phyloP scores from a whole-genome alignment of 768 basidiomycete genomes.

The Lentinula detonsa region DNA sequence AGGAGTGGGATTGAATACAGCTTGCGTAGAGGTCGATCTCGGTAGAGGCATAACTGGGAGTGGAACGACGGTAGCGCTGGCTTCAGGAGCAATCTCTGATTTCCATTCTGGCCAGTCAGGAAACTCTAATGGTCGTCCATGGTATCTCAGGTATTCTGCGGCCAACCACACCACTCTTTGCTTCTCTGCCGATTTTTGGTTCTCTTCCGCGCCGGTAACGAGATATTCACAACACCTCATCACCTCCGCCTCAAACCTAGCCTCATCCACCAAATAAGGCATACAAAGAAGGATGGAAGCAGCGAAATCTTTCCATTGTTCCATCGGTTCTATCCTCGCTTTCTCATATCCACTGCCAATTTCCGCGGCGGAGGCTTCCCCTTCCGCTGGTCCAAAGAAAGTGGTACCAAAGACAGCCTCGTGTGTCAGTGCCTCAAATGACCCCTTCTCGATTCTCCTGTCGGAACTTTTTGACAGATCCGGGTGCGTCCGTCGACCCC shows the following conservation, averaged over 20 bases:
- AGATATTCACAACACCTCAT: conserved; percentile 60
- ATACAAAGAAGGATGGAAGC: conserved; percentile 54
- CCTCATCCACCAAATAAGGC: conserved; percentile 48
- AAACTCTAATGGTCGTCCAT: conserved; percentile 46
- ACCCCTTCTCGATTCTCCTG: conserved; percentile 53
- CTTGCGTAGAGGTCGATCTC: conserved; percentile 45
- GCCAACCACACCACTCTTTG: conserved; percentile 59
- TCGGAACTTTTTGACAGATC: conserved; percentile 40
- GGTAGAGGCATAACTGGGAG: conserved; percentile 31
- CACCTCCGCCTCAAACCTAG: conserved; percentile 66
- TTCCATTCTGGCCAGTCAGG: conserved; percentile 55
- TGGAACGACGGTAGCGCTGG: conserved; percentile 21
- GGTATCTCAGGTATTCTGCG: conserved; percentile 55
- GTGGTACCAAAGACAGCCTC: conserved; percentile 78
- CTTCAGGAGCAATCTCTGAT: conserved; percentile 42
- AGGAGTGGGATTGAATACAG: conserved; percentile 46
- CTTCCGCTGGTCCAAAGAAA: conserved; percentile 28
- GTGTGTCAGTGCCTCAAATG: conserved; percentile 74
- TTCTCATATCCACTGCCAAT: conserved; percentile 13
- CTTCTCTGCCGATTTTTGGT: conserved; percentile 31
- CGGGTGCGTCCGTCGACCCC: conserved; percentile 74
- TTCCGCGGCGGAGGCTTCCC: conserved; percentile 13
- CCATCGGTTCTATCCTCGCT: conserved; percentile 14
- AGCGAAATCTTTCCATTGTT: conserved; percentile 59
- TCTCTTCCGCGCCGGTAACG: conserved; percentile 46